Percentiles rank a stretch among this genome's conserved stretches.
phyloP scores from a whole-genome alignment of 2,329 filamentous ascomycete species.

The Ascochyta pisi region DNA sequence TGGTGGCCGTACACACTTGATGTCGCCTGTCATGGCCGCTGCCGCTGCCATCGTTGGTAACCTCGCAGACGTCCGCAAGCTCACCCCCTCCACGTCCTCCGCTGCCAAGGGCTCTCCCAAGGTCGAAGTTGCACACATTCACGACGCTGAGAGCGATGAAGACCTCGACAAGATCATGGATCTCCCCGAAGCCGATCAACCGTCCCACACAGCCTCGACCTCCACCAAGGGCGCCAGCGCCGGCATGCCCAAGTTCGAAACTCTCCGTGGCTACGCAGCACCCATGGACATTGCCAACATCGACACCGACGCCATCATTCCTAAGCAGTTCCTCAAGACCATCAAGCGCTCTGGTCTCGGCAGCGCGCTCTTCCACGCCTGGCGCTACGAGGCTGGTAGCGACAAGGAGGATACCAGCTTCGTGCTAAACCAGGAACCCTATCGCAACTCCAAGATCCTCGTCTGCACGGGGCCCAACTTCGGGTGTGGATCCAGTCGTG shows the following conservation, averaged over 20 bases:
- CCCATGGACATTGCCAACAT: conserved; percentile 88
- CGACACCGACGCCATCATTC: conserved; percentile 99
- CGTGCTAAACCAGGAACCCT: conserved; percentile 88
- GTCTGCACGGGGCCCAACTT: conserved; percentile 94
- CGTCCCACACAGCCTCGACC: conserved; percentile 69
- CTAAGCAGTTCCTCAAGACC: conserved; percentile 98
- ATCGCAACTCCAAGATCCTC: conserved; percentile 83
- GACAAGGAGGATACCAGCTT: conserved; percentile 81
- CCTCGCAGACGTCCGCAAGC: conserved; percentile 87
- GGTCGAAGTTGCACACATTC: conserved; percentile 64
- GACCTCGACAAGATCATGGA: conserved; percentile 70
- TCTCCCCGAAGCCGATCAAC: conserved; percentile 64
- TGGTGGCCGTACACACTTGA: conserved; percentile 87
- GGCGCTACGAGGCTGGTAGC: conserved; percentile 71
- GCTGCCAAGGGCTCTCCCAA: conserved; percentile 60
- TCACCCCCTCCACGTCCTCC: conserved; percentile 61
- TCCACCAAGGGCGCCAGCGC: conserved; percentile 56
- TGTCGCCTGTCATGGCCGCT: conserved; percentile 97
- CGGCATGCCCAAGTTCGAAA: conserved; percentile 83
- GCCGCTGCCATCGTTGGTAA: conserved; percentile 89
- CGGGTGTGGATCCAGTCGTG: conserved; percentile 88
- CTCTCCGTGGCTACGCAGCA: conserved; percentile 85
- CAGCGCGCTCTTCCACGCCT: conserved; percentile 82
- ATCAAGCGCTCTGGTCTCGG: conserved; percentile 97
- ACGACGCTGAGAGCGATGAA: conserved; percentile 66